Base-by-base conservation (phyloP, 805 yeast genomes). In the Metschnikowia gruessii region DNA sequence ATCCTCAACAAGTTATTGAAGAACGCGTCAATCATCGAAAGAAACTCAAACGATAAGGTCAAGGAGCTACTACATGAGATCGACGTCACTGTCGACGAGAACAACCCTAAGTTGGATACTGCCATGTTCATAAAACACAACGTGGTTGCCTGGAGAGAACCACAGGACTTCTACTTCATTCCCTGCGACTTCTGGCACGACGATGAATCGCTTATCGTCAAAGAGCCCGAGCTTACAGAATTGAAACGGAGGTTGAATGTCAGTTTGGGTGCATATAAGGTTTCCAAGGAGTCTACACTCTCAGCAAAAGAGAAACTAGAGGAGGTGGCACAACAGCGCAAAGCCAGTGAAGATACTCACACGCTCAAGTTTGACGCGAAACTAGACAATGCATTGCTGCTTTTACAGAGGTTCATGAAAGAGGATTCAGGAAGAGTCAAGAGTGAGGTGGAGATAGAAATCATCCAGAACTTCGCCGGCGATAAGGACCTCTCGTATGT, bases 121-220 rank as follows among this genome's bases (percentile, higher is more conserved):
- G 83, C 87, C 29, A 92, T 94, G 97, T 94, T 83, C 65, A 82
- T 90, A 46, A 90, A 90, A 60, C 99, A 94, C 67, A 94, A 94
- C 63, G 51, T 77, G 21, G 66, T 68, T 16, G 67, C 63, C 15
- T 94, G 97, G 97, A 74, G 74, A 37, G 97, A 90, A 57, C 98
- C 97, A 1, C 72, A 70, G 6, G 98, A 92, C 67, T 88, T 86
- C 60, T 75, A 80, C 54, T 94, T 86, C 59, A 78, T 87, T 52
- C 97, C 98, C 1, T 83, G 95, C 21, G 83, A 90, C 26, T 84
- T 94, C 35, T 94, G 99, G 99, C 98, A 92, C 66, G 99, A 94
- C 60, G 97, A 94, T 65, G 96, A 89, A 53, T 70, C 78, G 30
- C 76, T 87, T 58, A 74, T 84, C 52, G 71, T 76, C 4, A 76